Evolutionary conservation across 805 yeast species (phyloP), one percentile per base, ranked within the genome.

Genomic region (Starmerella riodocensis): DNA sequence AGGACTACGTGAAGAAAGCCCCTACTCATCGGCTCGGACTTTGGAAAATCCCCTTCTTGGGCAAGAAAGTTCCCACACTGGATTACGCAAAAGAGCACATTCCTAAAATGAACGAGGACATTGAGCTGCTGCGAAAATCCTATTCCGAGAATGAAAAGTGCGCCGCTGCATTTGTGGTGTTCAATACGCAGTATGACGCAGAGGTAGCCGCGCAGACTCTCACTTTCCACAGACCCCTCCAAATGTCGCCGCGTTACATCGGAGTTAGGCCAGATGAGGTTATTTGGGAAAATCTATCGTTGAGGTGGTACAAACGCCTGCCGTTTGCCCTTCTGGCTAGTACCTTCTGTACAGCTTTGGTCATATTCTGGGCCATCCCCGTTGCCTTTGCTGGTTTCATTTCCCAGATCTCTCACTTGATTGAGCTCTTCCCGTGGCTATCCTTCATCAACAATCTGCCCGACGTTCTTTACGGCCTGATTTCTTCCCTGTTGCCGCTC

Each of bases 361-460:
- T 88, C 45, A 72, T 88, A 34, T 84, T 85, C 62, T 88, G 97
- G 97, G 77, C 94, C 31, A 76, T 88, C 52, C 98, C 98, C 8
- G 96, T 88, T 29, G 94, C 96, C n/a, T 85, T 84, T 53, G 94
- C 88, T 37, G 97, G 97, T 72, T 71, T 75, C 51, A 78, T 91
- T 48, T 88, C 97, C 19, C 91, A 88, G 61, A 71, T 88, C 50
- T 64, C 69, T 27, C 74, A 71, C 47, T 71, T 88, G 23, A 36
- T 34, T 18, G 28, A 34, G 13, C 41, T 51, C 14, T 50, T 52
- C 44, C 83, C 66, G 7, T 91, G 82, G 66, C 69, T 88, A 55
- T 60, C 67, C 29, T 91, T 83, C 62, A 70, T 88, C 51, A 64
- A 77, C 55, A 74, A 80, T 39, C 65, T 86, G 64, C 96, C 96